Evolutionary conservation across 2,329 filamentous ascomycete genomes (phyloP).

Genomic region (Scolecobasidium constrictum): DNA sequence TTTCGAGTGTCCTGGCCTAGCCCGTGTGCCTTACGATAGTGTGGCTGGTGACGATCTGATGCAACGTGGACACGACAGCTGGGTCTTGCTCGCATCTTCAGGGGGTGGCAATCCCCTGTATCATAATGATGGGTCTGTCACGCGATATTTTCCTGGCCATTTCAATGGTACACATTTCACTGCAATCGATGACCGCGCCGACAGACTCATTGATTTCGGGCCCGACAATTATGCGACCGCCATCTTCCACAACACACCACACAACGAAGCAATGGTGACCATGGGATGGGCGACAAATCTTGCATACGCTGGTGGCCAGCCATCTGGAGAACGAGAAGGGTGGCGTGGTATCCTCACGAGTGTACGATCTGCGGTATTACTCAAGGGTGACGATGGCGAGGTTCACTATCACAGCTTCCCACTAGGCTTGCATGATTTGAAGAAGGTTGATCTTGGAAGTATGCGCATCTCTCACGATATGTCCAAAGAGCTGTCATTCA

Average conservation of each 20-base stretch:
- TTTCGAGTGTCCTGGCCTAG: too few relatives aligned
- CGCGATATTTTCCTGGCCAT: background rate
- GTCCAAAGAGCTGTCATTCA: too few relatives aligned
- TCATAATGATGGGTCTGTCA: background rate
- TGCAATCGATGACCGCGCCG: background rate
- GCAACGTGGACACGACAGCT: too few relatives aligned
- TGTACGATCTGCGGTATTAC: background rate
- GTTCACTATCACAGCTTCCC: too few relatives aligned
- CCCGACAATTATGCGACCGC: background rate
- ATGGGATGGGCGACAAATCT: background rate
- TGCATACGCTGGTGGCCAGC: background rate
- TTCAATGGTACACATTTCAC: constrained; percentile 1
- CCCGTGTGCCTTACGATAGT: too few relatives aligned
- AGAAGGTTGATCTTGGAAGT: too few relatives aligned
- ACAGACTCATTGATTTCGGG: background rate
- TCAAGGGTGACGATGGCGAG: too few relatives aligned
- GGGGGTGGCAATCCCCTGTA: background rate
- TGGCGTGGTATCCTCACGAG: background rate
- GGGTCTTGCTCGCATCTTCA: too few relatives aligned
- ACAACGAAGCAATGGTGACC: background rate
- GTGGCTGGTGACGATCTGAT: too few relatives aligned
- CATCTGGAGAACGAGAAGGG: background rate
- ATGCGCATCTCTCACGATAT: too few relatives aligned
- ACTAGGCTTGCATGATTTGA: too few relatives aligned
- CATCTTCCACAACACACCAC: background rate